Base-by-base conservation (phyloP, 768 basidiomycete species). In the Scleroderma citrinum region DNA sequence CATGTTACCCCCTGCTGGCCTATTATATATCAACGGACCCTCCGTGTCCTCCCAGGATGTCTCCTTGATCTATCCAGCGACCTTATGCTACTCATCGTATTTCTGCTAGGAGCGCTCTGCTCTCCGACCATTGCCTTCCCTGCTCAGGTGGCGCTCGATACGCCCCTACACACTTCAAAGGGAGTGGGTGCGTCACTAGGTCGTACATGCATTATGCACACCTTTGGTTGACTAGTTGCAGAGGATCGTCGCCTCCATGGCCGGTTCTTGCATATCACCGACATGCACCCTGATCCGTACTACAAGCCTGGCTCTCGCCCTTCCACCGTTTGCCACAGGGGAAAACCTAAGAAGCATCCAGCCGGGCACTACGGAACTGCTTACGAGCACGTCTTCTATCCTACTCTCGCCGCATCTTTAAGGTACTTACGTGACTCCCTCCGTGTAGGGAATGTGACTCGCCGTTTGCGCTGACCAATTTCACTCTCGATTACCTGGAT, bases 241-340 rank as follows among this genome's bases (percentile, higher is more conserved):
- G 34, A 35, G 13, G 13, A 47, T 36, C 74, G 67, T 50, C 80
- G 75, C 60, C 71, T 87, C 17, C 78, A 79, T 49, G 85, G 86
- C 10, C 78, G 86, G 40, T 91, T 90, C 66, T 63, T 92, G 21
- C 87, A 90, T 59, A 81, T 92, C 54, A 88, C 87, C 19, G 90
- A 92, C 65, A 79, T 91, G 49, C 90, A 92, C 59, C 88, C 88
- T 30, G 89, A 91, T 67, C 78, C 80, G 19, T 69, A 76, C 65
- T 92, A 90, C 63, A 55, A 59, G 7, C 57, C 60, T 19, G 72
- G 73, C 36, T 66, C 78, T n/a, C 74, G 80, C 7, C 69, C 76
- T 52, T 71, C 72, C n/a, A 80, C 73, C 5, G 75, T 81, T 10
- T 92, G 90, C 57, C 90, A 92, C 61, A 73, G 81, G 55, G 62